Percentiles rank a stretch among this genome's conserved stretches.
Evolutionary conservation across 2,329 filamentous ascomycete genomes (phyloP).

Genomic region (Fusarium paranaense): DNA sequence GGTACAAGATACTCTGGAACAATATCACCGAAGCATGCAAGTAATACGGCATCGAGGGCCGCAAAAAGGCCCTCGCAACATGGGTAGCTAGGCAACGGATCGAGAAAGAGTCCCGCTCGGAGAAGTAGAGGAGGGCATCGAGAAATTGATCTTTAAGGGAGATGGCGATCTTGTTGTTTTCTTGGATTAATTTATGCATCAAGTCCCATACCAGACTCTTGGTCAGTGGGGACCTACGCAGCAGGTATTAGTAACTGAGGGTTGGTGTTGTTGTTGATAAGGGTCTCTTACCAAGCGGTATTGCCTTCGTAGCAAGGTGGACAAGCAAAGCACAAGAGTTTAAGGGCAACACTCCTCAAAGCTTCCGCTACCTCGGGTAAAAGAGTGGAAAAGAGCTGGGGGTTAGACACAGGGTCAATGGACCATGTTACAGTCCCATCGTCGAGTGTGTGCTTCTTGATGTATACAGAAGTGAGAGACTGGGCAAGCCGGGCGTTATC

Average conservation of each 20-base stretch:
- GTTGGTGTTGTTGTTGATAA: neutral
- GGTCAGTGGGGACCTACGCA: neutral
- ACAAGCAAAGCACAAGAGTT: constrained; percentile 39
- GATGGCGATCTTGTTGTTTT: neutral
- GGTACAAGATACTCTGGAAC: constrained; percentile 41
- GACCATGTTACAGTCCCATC: neutral
- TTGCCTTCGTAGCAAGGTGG: constrained; percentile 45
- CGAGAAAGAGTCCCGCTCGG: constrained; percentile 34
- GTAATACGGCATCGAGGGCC: constrained; percentile 41
- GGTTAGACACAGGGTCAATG: neutral
- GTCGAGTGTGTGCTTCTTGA: neutral
- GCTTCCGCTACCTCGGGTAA: neutral
- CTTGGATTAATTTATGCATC: neutral
- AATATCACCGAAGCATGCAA: constrained; percentile 41
- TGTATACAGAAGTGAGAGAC: constrained; percentile 3
- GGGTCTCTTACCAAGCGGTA: constrained; percentile 29
- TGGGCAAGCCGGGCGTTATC: constrained; percentile 18
- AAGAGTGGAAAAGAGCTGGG: neutral
- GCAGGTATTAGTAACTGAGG: neutral
- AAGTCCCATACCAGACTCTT: neutral
- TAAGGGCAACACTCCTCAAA: constrained; percentile 20
- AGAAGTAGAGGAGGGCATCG: neutral
- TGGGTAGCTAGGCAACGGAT: constrained; percentile 33
- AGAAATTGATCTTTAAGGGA: neutral
- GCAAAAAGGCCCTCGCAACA: constrained; percentile 24